Evolutionary conservation across 2,329 filamentous ascomycete species (phyloP).

Genomic region (Aspergillus clavatus): DNA sequence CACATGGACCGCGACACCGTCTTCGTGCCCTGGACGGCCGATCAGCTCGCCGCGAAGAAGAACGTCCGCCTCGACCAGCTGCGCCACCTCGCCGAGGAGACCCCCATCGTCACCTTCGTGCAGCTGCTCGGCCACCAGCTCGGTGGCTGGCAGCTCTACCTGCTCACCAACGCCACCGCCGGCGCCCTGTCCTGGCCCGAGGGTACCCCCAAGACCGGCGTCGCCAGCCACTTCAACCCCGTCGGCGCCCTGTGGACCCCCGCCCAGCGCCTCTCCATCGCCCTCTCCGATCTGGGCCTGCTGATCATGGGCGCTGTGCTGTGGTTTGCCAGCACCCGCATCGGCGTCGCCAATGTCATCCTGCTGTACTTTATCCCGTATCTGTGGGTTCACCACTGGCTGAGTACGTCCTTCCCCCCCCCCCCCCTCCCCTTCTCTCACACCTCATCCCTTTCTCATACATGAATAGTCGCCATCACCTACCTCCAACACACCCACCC

Average conservation of each 20-base stretch:
- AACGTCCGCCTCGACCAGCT: slow-evolving; percentile 49
- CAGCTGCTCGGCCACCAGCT: slow-evolving; percentile 59
- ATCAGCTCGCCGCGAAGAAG: slow-evolving; percentile 32
- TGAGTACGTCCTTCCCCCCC: slow-evolving; percentile 52
- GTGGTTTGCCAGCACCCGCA: slow-evolving; percentile 48
- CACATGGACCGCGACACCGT: slow-evolving; percentile 65
- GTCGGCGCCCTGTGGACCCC: slow-evolving; percentile 57
- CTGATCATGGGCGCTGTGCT: slow-evolving; percentile 48
- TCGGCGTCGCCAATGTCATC: slow-evolving; percentile 55
- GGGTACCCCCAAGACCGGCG: slow-evolving; percentile 15
- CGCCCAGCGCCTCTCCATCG: slow-evolving; percentile 53
- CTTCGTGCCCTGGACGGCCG: slow-evolving; percentile 52
- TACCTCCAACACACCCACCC: slow-evolving; percentile 68
- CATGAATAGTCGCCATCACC: slow-evolving; percentile 59
- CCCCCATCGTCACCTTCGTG: slow-evolving; percentile 53
- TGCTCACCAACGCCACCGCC: slow-evolving; percentile 55
- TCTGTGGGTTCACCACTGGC: slow-evolving; percentile 67
- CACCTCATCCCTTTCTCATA: background rate
- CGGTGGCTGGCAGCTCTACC: slow-evolving; percentile 60
- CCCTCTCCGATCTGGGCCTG: slow-evolving; percentile 58
- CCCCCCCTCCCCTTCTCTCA: too few relatives aligned
- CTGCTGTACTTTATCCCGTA: slow-evolving; percentile 62
- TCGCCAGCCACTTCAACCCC: slow-evolving; percentile 55
- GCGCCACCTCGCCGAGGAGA: slow-evolving; percentile 53
- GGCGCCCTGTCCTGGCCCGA: slow-evolving; percentile 45